Percentiles rank a stretch among this genome's conserved stretches.
Conservation (phyloP, 805 yeast genomes). For the Suhomyces kilbournensis region DNA sequence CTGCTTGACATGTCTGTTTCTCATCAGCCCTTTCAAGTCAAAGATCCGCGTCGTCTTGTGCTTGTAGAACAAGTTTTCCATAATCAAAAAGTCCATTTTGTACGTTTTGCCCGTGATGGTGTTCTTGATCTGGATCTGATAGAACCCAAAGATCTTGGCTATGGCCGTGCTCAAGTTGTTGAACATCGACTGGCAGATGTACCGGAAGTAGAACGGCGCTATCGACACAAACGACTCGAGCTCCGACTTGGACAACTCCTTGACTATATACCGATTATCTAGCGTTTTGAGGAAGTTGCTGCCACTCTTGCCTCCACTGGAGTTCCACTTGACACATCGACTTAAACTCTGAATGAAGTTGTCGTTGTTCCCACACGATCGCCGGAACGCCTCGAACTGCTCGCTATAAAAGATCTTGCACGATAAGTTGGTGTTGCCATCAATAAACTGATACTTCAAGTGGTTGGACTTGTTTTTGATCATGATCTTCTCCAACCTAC, state of each 20-base stretch:
- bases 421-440: slow-evolving; percentile 72
- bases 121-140: slow-evolving; percentile 86
- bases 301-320: slow-evolving; percentile 95
- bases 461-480: slow-evolving; percentile 83
- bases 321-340: slow-evolving; percentile 93
- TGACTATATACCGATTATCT: slow-evolving; percentile 85
- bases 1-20: slow-evolving; percentile 93
- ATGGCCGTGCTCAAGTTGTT: slow-evolving; percentile 93
- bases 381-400: slow-evolving; percentile 91
- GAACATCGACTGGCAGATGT: slow-evolving; percentile 91
- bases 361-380: slow-evolving; percentile 73
- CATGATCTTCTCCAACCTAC: slow-evolving; percentile 63
- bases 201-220: slow-evolving; percentile 95
- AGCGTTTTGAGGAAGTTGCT: slow-evolving; percentile 89
- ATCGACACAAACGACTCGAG: slow-evolving; percentile 90
- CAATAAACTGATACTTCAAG: slow-evolving; percentile 86
- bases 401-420: slow-evolving; percentile 95
- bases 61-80: slow-evolving; percentile 92
- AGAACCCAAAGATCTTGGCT: slow-evolving; percentile 93
- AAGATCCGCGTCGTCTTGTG: slow-evolving; percentile 80
- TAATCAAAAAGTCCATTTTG: slow-evolving; percentile 86
- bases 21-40: slow-evolving; percentile 96
- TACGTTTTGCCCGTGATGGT: slow-evolving; percentile 71
- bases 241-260: slow-evolving; percentile 84
- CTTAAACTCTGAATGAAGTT: slow-evolving; percentile 85